A percentile compares a stretch with the other conserved stretches of the same genome.
These are phyloP conservation scores for Rachicladosporium sp. DNA, from an alignment of 2,329 filamentous ascomycete species.

Conservation along the genomic window DNA sequence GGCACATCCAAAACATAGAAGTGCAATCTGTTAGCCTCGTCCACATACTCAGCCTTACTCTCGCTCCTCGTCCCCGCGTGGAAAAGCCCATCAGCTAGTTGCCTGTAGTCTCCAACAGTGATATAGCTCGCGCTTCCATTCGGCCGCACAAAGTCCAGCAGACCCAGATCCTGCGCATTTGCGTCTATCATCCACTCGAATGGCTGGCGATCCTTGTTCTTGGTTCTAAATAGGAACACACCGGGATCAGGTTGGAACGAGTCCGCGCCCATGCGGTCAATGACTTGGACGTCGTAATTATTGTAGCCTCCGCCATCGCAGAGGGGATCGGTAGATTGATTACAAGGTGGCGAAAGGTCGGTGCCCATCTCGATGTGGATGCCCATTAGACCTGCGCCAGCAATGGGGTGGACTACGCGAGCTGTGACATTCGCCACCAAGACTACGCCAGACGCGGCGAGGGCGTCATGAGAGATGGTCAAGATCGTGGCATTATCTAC, in stretches of 20 bases:
- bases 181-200: constrained; percentile 46
- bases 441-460: constrained; percentile 30
- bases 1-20: constrained; percentile 37
- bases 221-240: constrained; percentile 44
- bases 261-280: constrained; percentile 44
- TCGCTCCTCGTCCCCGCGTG: constrained; percentile 42
- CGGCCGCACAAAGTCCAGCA: constrained; percentile 39
- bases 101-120: constrained; percentile 42
- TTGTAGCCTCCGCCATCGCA: constrained; percentile 42
- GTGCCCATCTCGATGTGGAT: constrained; percentile 35
- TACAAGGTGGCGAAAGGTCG: constrained; percentile 36
- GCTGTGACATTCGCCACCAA: constrained; percentile 37
- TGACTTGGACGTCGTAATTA: constrained; percentile 41
- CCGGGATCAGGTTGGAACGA: constrained; percentile 41
- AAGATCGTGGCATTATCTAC: constrained; percentile 33
- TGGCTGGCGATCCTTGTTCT: constrained; percentile 31
- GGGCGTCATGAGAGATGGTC: constrained; percentile 31
- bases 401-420: constrained; percentile 29
- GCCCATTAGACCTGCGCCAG: constrained; percentile 32
- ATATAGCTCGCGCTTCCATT: constrained; percentile 37
- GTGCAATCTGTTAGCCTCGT: constrained; percentile 37
- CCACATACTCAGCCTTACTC: constrained; percentile 38
- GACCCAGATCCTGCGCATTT: constrained; percentile 40
- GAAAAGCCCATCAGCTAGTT: constrained; percentile 42
- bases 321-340: constrained; percentile 29